phyloP scores from a whole-genome alignment of 2,329 filamentous ascomycete species.

The Verticillium klebahnii region DNA sequence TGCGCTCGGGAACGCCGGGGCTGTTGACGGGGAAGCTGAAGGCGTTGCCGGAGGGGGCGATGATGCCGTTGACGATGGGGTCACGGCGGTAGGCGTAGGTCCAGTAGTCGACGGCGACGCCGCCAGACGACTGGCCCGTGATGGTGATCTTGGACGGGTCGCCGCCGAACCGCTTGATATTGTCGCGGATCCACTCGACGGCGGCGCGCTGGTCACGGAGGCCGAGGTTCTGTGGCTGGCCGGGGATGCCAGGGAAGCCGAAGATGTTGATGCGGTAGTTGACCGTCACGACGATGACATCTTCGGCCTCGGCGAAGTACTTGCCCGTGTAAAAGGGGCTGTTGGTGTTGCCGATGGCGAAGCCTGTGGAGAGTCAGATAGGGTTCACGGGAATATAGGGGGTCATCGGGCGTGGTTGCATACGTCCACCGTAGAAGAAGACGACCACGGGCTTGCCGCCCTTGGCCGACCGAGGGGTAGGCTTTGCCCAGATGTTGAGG shows the following conservation, averaged over 20 bases:
- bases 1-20: constrained; percentile 23
- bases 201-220: constrained; percentile 45
- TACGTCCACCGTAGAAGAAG: constrained; percentile 30
- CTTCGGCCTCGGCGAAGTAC: constrained; percentile 34
- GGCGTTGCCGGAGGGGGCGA: constrained; percentile 40
- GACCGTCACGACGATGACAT: constrained; percentile 40
- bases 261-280: constrained; percentile 42
- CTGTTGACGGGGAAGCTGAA: constrained; percentile 39
- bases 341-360: constrained; percentile 26
- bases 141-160: constrained; percentile 32
- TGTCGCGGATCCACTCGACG: constrained; percentile 43
- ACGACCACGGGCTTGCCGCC: constrained; percentile 28
- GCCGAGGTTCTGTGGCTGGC: constrained; percentile 33
- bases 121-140: constrained; percentile 40
- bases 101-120: constrained; percentile 38
- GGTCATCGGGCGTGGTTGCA: not conserved
- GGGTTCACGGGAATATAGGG: not conserved
- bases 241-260: constrained; percentile 31
- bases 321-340: constrained; percentile 36
- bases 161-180: constrained; percentile 42
- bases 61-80: constrained; percentile 42
- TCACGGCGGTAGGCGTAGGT: constrained; percentile 43
- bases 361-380: constrained; percentile 9
- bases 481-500: constrained; percentile 32
- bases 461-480: constrained; percentile 16